A percentile compares a stretch with the other conserved stretches of the same genome.
phyloP scores from a whole-genome alignment of 2,329 filamentous ascomycete genomes.

The Curvularia sp. region DNA sequence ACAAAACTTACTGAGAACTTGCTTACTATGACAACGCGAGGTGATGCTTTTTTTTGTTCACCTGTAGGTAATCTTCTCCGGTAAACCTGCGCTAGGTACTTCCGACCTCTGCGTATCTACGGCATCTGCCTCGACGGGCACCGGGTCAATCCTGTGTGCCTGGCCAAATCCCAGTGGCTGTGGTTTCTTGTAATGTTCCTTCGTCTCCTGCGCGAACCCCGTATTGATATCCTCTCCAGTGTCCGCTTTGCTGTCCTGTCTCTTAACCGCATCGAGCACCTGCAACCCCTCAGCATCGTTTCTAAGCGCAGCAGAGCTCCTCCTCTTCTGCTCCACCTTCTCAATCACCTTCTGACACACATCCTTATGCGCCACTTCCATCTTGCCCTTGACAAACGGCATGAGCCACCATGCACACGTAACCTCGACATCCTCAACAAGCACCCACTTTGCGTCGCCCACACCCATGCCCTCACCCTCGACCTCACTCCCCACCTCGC shows the following conservation, averaged over 20 bases:
- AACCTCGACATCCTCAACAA: conserved; percentile 48
- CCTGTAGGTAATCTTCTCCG: conserved; percentile 36
- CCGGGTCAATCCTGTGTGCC: background rate
- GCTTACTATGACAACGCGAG: background rate
- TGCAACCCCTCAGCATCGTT: background rate
- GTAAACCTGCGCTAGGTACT: conserved; percentile 12
- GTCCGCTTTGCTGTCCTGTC: conserved; percentile 28
- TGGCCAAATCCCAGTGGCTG: conserved; percentile 7
- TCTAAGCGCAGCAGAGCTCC: background rate
- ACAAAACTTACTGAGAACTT: background rate
- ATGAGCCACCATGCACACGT: conserved; percentile 46
- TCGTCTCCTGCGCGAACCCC: conserved; percentile 10
- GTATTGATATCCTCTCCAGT: conserved; percentile 7
- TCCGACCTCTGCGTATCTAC: conserved; percentile 22
- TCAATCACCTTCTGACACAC: conserved; percentile 46
- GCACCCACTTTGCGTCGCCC: conserved; percentile 43
- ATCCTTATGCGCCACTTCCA: conserved; percentile 44
- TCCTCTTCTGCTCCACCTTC: conserved; percentile 38
- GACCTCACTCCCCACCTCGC: conserved; percentile 36
- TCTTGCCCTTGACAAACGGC: conserved; percentile 46
- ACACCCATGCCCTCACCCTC: conserved; percentile 45
- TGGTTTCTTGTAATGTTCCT: conserved; percentile 8
- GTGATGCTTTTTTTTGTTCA: conserved; percentile 14
- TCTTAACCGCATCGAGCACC: background rate
- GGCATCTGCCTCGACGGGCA: conserved; percentile 21